phyloP scores from a whole-genome alignment of 1,284 basidiomycete species.

The Microbotryomycetes sp. region DNA sequence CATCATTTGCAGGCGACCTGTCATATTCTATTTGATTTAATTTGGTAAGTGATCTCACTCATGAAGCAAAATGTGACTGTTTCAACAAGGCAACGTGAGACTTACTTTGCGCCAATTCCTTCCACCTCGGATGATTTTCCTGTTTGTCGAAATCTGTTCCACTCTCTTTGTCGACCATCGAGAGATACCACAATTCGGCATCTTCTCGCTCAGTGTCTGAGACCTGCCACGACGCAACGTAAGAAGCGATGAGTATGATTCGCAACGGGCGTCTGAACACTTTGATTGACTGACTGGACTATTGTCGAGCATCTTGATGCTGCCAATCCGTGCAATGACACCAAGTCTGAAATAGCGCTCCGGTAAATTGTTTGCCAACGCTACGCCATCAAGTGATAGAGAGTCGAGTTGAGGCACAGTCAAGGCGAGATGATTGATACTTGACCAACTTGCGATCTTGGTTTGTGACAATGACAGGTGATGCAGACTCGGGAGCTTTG shows the following conservation, averaged over 20 bases:
- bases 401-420: conserved; percentile 61
- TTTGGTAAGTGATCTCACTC: no score
- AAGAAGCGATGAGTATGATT: no score
- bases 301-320: background rate
- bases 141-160: background rate
- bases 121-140: conserved; percentile 58
- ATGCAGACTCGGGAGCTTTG: conserved; percentile 42
- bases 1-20: no score
- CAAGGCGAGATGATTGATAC: conserved; percentile 58
- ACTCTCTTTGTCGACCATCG: conserved; percentile 46
- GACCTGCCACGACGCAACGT: no score
- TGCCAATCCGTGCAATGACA: background rate
- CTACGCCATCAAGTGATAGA: conserved; percentile 57
- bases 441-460: conserved; percentile 54
- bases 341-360: background rate
- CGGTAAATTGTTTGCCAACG: conserved; percentile 53
- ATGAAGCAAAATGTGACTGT: no score
- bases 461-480: conserved; percentile 64
- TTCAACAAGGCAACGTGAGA: background rate
- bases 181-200: conserved; percentile 77
- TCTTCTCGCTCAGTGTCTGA: conserved; percentile 68
- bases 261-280: no score
- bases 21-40: no score
- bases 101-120: conserved; percentile 58
- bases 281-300: background rate